Evolutionary conservation across 371 early-diverging fungal species (phyloP), one percentile per base, ranked within the genome.

Genomic region (Mortierella sp.): DNA sequence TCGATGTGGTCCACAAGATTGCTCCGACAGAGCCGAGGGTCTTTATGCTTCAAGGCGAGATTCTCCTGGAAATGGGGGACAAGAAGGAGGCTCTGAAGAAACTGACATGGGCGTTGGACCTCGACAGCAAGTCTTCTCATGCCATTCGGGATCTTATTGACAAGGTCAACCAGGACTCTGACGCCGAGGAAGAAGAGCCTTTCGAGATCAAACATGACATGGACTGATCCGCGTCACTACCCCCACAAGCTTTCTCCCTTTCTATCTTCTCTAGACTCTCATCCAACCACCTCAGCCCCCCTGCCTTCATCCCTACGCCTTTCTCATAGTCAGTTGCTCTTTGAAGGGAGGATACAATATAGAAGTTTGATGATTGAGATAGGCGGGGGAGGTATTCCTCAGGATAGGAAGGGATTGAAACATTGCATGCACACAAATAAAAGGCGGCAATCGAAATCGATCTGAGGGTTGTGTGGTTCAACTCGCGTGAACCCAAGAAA

Each of bases 41-140:
- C 16, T 92, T 89, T 50, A 89, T 94, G 63, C 68, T 94, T 67
- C 79, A 93, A 66, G 96, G 94, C 16, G 90, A 90, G 73, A 88
- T 92, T 37, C 89, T 92, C 76, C 85, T 88, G 3, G 85, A 86
- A 75, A 74, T 91, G 39, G 92, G 92, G 0, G 76, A 91, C 45
- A 80, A 80, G 52, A 85, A 86, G 22, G 83, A 87, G 63, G 94
- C 94, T 4, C 79, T 91, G 8, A 87, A 89, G 31, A 86, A 89
- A 31, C 86, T 91, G 50, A 92, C 94, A 26, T 80, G 88, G 50
- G 92, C 94, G 16, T 82, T 92, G 71, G 92, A 94, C 68, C 78
- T 91, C 44, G 88, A 89, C 45, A 88, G 89, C 19, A 89, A 89
- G 73, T 84, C 86, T 31, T 74, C 79, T 10, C 89, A 87, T 58